Evolutionary conservation across 305 asterid species (phyloP).

Genomic region (Fraxinus xanthoxyloides): DNA sequence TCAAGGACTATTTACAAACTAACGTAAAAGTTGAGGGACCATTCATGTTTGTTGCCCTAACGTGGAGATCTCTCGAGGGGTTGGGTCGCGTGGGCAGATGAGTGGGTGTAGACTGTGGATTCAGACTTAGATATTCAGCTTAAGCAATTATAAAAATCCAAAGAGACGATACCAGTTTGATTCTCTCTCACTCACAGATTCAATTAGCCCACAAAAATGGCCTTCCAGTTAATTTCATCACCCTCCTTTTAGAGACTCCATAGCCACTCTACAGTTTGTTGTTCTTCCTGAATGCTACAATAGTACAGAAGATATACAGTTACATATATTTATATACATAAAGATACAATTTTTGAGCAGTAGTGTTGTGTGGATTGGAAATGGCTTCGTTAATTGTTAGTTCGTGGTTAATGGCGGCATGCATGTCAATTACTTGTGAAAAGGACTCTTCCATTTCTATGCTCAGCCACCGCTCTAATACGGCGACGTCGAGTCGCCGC

Average conservation of each 20-base stretch:
- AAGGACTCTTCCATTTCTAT: conserved; percentile 40
- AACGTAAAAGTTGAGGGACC: background rate
- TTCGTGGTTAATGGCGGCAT: conserved; percentile 41
- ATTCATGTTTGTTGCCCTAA: background rate
- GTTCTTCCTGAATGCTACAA: background rate
- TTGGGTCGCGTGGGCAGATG: background rate
- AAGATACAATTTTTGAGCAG: background rate
- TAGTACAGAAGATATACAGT: background rate
- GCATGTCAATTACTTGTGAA: conserved; percentile 49
- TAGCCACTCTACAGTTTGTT: background rate
- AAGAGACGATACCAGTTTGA: conserved; percentile 12
- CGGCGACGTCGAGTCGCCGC: conserved; percentile 31
- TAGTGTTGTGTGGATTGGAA: background rate
- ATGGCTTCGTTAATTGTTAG: conserved; percentile 24
- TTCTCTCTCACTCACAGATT: conserved; percentile 22
- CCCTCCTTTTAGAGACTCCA: background rate
- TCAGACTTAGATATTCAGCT: background rate
- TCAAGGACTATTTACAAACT: background rate
- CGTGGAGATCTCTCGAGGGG: background rate
- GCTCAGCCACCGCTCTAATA: conserved; percentile 15
- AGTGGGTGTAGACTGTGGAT: background rate
- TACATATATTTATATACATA: background rate
- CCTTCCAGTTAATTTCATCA: conserved; percentile 35
- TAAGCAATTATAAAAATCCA: background rate
- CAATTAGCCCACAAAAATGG: conserved; percentile 25